Conservation (phyloP, 2,329 filamentous ascomycete species). For the Talaromyces funiculosus region DNA sequence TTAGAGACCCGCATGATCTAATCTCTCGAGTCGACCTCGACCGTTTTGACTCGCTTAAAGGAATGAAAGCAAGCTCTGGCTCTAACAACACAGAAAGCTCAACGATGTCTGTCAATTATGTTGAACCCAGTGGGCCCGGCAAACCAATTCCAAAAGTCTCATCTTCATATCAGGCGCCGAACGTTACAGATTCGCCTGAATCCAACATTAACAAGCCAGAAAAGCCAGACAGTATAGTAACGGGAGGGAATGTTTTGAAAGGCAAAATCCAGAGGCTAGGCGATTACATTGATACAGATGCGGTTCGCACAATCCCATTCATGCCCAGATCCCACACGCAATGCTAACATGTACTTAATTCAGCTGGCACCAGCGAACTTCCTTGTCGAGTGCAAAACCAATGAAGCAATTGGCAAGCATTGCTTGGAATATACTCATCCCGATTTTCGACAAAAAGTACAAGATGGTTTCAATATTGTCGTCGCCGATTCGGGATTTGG, state of each 20-base stretch:
- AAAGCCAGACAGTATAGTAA: not conserved
- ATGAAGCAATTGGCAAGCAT: slow-evolving; percentile 34
- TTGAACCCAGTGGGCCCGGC: slow-evolving; percentile 9
- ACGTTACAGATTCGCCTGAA: not conserved
- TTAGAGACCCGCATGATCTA: slow-evolving; percentile 34
- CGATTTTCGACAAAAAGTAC: slow-evolving; percentile 34
- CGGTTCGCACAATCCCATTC: slow-evolving; percentile 20
- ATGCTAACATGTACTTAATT: not conserved
- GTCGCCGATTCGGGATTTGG: slow-evolving; percentile 46
- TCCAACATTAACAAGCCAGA: not conserved
- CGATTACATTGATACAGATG: slow-evolving; percentile 42
- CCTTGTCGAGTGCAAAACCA: slow-evolving; percentile 25
- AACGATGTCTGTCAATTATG: not conserved
- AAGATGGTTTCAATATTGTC: slow-evolving; percentile 36
- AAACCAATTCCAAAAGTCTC: not conserved
- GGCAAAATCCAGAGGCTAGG: slow-evolving; percentile 38
- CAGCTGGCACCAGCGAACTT: slow-evolving; percentile 40
- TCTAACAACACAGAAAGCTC: not conserved
- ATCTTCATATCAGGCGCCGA: not conserved
- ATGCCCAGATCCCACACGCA: not conserved
- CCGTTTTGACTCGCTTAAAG: slow-evolving; percentile 11
- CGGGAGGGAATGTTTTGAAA: slow-evolving; percentile 18
- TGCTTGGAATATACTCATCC: slow-evolving; percentile 40
- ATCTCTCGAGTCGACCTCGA: slow-evolving; percentile 27
- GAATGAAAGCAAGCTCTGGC: not conserved